Percentiles rank a stretch among this genome's conserved stretches.
Evolutionary conservation across 208 protist genomes (phyloP).

Genomic region (Trypanosoma boissoni): DNA sequence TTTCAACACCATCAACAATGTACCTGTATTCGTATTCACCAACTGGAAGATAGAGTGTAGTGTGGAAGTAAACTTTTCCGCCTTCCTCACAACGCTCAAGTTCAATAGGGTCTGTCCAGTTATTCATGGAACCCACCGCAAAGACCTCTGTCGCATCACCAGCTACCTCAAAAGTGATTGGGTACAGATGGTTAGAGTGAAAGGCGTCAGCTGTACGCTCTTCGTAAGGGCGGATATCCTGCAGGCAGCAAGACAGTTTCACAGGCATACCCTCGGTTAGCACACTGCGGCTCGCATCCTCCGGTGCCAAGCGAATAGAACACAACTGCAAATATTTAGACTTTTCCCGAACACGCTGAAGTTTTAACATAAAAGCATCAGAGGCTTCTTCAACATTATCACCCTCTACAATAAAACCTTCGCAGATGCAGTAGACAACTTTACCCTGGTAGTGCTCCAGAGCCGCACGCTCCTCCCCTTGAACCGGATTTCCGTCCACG

Average conservation of each 20-base stretch:
- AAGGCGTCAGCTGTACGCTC: constrained; percentile 84
- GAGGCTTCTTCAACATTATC: constrained; percentile 80
- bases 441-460: constrained; percentile 89
- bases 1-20: constrained; percentile 91
- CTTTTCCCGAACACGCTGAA: constrained; percentile 67
- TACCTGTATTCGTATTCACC: constrained; percentile 93
- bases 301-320: constrained; percentile 70
- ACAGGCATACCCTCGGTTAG: constrained; percentile 83
- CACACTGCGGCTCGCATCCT: constrained; percentile 55
- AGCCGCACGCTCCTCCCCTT: constrained; percentile 82
- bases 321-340: constrained; percentile 78
- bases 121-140: constrained; percentile 90
- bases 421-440: constrained; percentile 84
- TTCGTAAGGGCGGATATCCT: constrained; percentile 80
- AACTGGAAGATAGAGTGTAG: constrained; percentile 87
- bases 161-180: constrained; percentile 86
- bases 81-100: constrained; percentile 82
- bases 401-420: constrained; percentile 89
- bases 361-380: constrained; percentile 82
- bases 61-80: constrained; percentile 86
- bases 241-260: constrained; percentile 84
- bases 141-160: constrained; percentile 91
- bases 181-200: constrained; percentile 81
- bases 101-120: constrained; percentile 89
- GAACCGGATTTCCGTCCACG: constrained; percentile 84